A percentile compares a stretch with the other conserved stretches of the same genome.
These are phyloP conservation scores for Ricinus communis DNA, from an alignment of 345 rosid genomes.

Conservation along the genomic window DNA sequence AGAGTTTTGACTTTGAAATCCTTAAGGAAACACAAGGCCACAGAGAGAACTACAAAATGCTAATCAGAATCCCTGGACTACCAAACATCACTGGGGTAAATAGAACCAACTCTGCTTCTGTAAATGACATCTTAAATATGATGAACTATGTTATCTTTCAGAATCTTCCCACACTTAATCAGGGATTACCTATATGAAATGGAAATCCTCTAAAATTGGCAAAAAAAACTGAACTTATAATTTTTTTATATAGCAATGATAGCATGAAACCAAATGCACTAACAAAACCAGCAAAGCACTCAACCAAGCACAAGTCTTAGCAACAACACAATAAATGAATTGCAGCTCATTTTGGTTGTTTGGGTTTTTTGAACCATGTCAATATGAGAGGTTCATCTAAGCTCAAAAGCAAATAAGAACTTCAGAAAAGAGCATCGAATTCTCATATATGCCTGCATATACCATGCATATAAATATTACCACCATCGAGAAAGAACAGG, in stretches of 20 bases:
- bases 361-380: too few species aligned
- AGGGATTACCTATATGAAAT: not conserved
- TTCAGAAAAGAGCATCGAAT: too few species aligned
- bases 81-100: not conserved
- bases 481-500: too few species aligned
- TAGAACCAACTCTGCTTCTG: not conserved
- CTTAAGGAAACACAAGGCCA: not conserved
- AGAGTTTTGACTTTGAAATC: not conserved
- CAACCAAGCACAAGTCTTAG: not conserved
- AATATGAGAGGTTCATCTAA: too few species aligned
- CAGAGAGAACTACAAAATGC: not conserved
- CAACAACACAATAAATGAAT: too few species aligned
- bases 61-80: not conserved
- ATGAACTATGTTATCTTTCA: not conserved
- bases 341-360: too few species aligned
- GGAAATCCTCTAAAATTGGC: too few species aligned
- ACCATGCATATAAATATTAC: too few species aligned
- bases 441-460: too few species aligned
- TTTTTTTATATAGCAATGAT: not conserved
- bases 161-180: not conserved
- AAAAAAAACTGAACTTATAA: not conserved
- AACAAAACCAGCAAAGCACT: not conserved
- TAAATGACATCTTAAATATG: not conserved
- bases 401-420: too few species aligned
- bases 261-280: not conserved